Evolutionary conservation across 2,329 filamentous ascomycete genomes (phyloP).

Genomic region (Pestalotiopsis sp.): DNA sequence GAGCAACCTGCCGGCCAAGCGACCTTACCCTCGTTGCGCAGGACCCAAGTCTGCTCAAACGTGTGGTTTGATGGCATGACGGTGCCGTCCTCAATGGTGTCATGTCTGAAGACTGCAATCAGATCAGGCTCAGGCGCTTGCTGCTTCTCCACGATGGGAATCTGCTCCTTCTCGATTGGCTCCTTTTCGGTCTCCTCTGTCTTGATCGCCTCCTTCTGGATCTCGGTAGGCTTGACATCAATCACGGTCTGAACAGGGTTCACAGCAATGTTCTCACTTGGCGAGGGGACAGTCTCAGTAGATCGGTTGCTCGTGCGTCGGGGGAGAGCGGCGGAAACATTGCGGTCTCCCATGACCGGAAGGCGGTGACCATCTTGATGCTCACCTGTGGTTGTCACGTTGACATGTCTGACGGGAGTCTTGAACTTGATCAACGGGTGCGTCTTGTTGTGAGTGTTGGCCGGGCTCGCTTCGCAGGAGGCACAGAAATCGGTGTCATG

Average conservation of each 20-base stretch:
- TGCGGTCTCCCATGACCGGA: conserved; percentile 73
- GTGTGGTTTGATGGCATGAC: conserved; percentile 69
- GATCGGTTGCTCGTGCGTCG: conserved; percentile 46
- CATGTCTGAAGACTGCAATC: conserved; percentile 70
- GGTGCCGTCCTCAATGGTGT: conserved; percentile 80
- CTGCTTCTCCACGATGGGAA: conserved; percentile 25
- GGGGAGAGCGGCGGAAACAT: conserved; percentile 12
- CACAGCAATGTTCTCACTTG: conserved; percentile 48
- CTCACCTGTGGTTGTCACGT: conserved; percentile 82
- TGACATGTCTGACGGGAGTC: conserved; percentile 86
- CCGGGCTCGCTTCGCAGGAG: conserved; percentile 86
- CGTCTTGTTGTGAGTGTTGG: conserved; percentile 88
- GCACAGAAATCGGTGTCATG: conserved; percentile 94
- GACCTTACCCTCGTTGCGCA: conserved; percentile 79
- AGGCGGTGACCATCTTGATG: conserved; percentile 68
- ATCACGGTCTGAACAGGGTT: conserved; percentile 71
- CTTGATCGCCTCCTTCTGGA: conserved; percentile 26
- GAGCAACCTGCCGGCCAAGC: conserved; percentile 89
- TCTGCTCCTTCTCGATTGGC: conserved; percentile 17
- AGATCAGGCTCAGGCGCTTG: conserved; percentile 34
- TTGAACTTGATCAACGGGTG: conserved; percentile 97
- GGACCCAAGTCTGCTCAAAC: conserved; percentile 90
- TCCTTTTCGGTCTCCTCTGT: conserved; percentile 26
- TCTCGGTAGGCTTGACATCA: conserved; percentile 67
- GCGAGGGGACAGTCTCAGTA: conserved; percentile 54